Percentiles rank a stretch among this genome's conserved stretches.
These are phyloP conservation scores for Cyclocybe aegerita DNA, from an alignment of 768 basidiomycete genomes.

Conservation along the genomic window DNA sequence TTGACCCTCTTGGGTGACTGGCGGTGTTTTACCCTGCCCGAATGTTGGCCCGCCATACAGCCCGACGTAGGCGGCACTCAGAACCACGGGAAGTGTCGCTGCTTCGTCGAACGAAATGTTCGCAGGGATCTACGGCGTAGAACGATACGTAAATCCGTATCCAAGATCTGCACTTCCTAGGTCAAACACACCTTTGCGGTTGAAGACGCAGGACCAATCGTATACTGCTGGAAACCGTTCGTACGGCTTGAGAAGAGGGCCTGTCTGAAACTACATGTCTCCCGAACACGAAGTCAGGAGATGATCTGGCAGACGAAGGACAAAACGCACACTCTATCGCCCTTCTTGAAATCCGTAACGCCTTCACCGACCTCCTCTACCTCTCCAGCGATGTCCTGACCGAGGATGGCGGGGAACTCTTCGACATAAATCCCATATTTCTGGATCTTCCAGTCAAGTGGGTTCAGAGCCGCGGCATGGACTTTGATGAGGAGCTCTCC, in stretches of 20 bases:
- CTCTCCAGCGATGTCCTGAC: slow-evolving; percentile 49
- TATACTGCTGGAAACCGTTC: slow-evolving; percentile 29
- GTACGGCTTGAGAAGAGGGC: slow-evolving; percentile 34
- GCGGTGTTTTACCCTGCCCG: slow-evolving; percentile 1
- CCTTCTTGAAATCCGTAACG: slow-evolving; percentile 46
- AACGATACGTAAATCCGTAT: background rate
- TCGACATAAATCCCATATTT: slow-evolving; percentile 35
- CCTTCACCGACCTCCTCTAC: slow-evolving; percentile 50
- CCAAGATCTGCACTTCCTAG: background rate
- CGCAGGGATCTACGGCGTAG: slow-evolving; percentile 29
- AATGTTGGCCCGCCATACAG: slow-evolving; percentile 27
- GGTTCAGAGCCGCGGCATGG: slow-evolving; percentile 42
- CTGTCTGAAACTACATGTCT: slow-evolving; percentile 27
- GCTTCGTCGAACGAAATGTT: slow-evolving; percentile 36
- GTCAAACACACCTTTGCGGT: slow-evolving; percentile 6
- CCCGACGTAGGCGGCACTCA: slow-evolving; percentile 32
- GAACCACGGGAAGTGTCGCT: slow-evolving; percentile 31
- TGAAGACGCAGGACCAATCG: slow-evolving; percentile 4
- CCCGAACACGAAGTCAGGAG: slow-evolving; percentile 12
- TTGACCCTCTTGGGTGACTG: background rate
- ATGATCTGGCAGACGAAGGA: background rate
- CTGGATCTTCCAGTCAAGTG: slow-evolving; percentile 52
- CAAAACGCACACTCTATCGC: slow-evolving; percentile 48
- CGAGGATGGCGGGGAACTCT: slow-evolving; percentile 44
- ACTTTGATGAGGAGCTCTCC: slow-evolving; percentile 43